Base-by-base conservation (phyloP, 225 moss, liverwort and hornwort genomes). In the Polytrichum commune region DNA sequence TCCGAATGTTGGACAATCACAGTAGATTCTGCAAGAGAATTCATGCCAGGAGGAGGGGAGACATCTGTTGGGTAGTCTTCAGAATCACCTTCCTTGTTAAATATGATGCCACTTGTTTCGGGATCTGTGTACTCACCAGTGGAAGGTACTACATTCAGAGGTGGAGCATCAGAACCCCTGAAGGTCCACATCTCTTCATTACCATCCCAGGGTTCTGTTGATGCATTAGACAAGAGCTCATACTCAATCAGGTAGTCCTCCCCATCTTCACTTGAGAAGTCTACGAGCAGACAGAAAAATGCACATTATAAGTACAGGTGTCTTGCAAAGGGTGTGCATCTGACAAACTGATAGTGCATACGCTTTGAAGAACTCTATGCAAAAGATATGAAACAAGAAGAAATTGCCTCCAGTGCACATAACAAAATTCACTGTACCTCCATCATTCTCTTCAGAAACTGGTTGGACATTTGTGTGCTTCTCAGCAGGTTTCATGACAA, bases 191-290 rank as follows among this genome's bases (percentile, higher is more conserved):
- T 85, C 66, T 98, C 95, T 58, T 98, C 98, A 79, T 86, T 85
- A 57, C 86, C 85, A 81, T 97, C 97, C 94, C 94, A 94, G 60
- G 91, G 91, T 73, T 95, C 98, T 68, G 89, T 95, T 72, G 98
- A 98, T 66, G 91, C 98, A 83, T 93, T 89, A 28, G 93, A 95
- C 63, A 98, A 90, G 73, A 95, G 84, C 70, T 95, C 98, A 74
- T 98, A 98, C 78, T 98, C 91, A 35, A 98, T 85, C 68, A 91
- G 85, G 73, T 79, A 95, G 66, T 98, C 93, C 38, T 91, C 92
- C 70, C 91, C 95, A 25, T 90, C 95, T 35, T 95, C 98, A 80
- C 90, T 93, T 62, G 87, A 90, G 72, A 81, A 79, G 18, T 80
- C 94, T 88, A 70, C 73, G 73, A 1, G 62, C 46, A 46, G 46